Base-by-base conservation (phyloP, 768 basidiomycete genomes). In the Pleurotus sapidus region DNA sequence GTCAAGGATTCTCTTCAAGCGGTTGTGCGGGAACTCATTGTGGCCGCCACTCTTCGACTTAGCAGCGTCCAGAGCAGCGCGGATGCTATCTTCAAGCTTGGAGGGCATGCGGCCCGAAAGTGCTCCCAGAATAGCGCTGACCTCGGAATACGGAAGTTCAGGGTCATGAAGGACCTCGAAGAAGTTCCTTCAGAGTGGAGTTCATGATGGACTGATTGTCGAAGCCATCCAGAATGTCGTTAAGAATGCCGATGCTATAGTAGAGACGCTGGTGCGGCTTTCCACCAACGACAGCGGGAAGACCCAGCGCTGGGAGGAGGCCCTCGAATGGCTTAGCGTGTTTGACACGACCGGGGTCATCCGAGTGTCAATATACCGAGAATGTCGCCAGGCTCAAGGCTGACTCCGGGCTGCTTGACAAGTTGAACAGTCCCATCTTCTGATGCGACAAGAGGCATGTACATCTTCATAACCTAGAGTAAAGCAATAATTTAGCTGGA, bases 271-370 rank as follows among this genome's bases (percentile, higher is more conserved):
- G 97, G 68, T 97, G 88, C 39, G 93, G 84, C 75, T 95, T 96
- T 75, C 83, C 90, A 46, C 95, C 95, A 59, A 89, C 74, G 58
- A 96, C 87, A 58, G 84, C 86, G 43, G 95, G 95, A 27, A 84
- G 76, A 24, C 96, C 97, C 82, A 95, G 87, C 15, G 84, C 64
- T 14, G 96, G 93, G 9, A 98, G 84, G 45, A 95, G 88, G 54
- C 94, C 95, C 66, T 98, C 95, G 70, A 98, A 98, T 2, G 96
- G 96, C 74, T 96, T 98, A 58, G 97, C 96, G 68, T 98, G 96
- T 68, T 93, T 97, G 68, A 98, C 97, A 57, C 94, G 93, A 57
- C 85, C 83, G 39, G 96, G 97, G 70, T 98, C 95, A 66, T 98
- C 97, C 97, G 57, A 98, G 84, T 7, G 94, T 92, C 57, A 98